Evolutionary conservation across 2,329 filamentous ascomycete species (phyloP), one percentile per base, ranked within the genome.

Genomic region (Herpotrichia juniperi): DNA sequence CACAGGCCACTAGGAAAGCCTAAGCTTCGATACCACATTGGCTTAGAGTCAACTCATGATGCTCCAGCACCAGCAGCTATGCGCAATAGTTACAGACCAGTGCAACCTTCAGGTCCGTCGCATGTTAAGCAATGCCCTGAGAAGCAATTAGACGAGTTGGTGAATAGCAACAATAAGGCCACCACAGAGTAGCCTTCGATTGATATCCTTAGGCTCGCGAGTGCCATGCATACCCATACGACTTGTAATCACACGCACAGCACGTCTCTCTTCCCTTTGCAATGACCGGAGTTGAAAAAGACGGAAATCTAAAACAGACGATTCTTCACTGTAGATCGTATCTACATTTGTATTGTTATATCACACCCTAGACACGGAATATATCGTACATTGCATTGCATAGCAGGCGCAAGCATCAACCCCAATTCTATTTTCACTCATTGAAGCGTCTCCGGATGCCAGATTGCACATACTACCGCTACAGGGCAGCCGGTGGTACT

Each of bases 331-430:
- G 34, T 37, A 21, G 19, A 37, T 17, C 21, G 12, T 37, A 37
- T 37, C 16, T 45, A 14, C 25, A 12, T 34, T 19, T 22, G 16
- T 32, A 45, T 45, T n/a, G n/a, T n/a, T n/a, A 24, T 34, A 32
- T 14, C 7, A 24, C 14, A 45, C 11, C 32, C 25, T 32, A n/a
- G 14, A 30, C 21, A 37, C 6, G 34, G 4, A 37, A 9, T 37
- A 3, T 19, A 34, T 24, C 43, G 16, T 10, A 30, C 45, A 39
- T 39, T 47, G 25, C 37, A 40, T 48, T 44, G 37, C 37, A 35
- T 48, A 22, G 39, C 47, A 43, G 16, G 26, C 31, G 31, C 42
- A 24, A 17, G 16, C 4, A 22, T 37, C 28, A n/a, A 31, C 28
- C n/a, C 28, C 28, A n/a, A 31, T 31, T 9, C n/a, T 9, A 9